Evolutionary conservation across 164 flowering plant species (phyloP).

Genomic region (Magnolia changhungtana): DNA sequence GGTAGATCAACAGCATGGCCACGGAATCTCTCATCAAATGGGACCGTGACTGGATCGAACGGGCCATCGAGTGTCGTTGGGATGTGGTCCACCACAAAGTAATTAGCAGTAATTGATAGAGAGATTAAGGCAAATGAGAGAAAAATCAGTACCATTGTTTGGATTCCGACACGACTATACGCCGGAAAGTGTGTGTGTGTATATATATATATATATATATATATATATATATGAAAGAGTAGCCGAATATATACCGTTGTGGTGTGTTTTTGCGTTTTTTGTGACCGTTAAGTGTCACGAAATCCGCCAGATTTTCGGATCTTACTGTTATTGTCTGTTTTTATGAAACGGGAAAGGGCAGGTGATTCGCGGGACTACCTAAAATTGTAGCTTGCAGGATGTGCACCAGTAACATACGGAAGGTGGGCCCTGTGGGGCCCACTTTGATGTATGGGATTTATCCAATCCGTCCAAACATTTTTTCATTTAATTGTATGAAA

Average conservation of each 20-base stretch:
- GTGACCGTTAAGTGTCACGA: not conserved
- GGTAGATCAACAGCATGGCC: conserved; percentile 76
- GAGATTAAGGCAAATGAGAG: not conserved
- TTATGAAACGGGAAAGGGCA: not conserved
- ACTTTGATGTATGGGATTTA: no score
- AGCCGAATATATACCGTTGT: not conserved
- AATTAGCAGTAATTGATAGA: not conserved
- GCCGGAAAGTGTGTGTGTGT: no score
- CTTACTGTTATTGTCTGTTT: no score
- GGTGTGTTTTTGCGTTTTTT: not conserved
- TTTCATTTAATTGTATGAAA: no score
- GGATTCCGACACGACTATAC: not conserved
- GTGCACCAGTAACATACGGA: no score
- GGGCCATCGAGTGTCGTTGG: conserved; percentile 81
- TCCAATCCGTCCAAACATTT: no score
- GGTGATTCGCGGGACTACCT: not conserved
- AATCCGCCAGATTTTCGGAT: not conserved
- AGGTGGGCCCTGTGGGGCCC: no score
- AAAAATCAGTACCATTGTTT: not conserved
- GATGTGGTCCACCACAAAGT: conserved; percentile 11
- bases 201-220: no score
- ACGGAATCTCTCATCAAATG: conserved; percentile 48
- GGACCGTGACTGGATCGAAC: conserved; percentile 64
- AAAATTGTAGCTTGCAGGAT: no score
- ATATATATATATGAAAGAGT: no score